Percentiles rank a stretch among this genome's conserved stretches.
These are phyloP conservation scores for Ophioceras dolichostomum DNA, from an alignment of 2,329 filamentous ascomycete genomes.

Conservation along the genomic window DNA sequence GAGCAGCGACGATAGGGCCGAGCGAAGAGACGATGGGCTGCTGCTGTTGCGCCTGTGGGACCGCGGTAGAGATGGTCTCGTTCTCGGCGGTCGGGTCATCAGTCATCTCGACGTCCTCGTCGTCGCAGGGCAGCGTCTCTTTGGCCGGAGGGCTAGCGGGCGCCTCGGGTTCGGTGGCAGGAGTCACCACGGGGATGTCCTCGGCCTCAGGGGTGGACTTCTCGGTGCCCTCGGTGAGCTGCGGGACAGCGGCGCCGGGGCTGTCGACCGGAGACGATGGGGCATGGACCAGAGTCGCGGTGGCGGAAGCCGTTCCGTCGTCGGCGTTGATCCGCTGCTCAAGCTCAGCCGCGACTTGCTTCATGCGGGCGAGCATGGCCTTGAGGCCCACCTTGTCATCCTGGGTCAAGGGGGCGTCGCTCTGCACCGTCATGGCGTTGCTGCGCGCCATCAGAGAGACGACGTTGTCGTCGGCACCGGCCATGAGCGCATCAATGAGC, in stretches of 20 bases:
- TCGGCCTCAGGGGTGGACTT: constrained; percentile 2
- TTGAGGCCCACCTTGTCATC: constrained; percentile 32
- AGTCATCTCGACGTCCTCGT: constrained; percentile 3
- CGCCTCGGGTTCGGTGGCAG: constrained; percentile 1
- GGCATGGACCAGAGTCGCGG: no score
- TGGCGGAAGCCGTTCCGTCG: no score
- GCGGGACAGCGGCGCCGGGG: constrained; percentile 1
- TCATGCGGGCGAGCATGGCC: constrained; percentile 33
- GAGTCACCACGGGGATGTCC: constrained; percentile 1
- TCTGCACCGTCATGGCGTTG: constrained; percentile 28
- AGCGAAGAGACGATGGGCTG: background rate
- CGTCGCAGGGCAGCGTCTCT: constrained; percentile 1
- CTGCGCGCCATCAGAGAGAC: constrained; percentile 36
- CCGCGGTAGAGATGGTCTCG: background rate
- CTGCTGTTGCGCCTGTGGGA: background rate
- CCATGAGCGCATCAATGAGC: constrained; percentile 17
- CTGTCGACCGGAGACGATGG: constrained; percentile 2
- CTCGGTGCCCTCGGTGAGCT: constrained; percentile 2
- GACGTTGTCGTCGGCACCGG: constrained; percentile 29
- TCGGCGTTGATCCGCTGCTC: constrained; percentile 11
- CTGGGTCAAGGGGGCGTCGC: constrained; percentile 21
- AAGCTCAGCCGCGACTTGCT: constrained; percentile 30
- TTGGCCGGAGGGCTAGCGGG: constrained; percentile 1
- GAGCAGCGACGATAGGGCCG: no score
- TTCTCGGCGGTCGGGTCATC: constrained; percentile 1